Base-by-base conservation (phyloP, 2,329 filamentous ascomycete species). In the Neospermospora avenae region DNA sequence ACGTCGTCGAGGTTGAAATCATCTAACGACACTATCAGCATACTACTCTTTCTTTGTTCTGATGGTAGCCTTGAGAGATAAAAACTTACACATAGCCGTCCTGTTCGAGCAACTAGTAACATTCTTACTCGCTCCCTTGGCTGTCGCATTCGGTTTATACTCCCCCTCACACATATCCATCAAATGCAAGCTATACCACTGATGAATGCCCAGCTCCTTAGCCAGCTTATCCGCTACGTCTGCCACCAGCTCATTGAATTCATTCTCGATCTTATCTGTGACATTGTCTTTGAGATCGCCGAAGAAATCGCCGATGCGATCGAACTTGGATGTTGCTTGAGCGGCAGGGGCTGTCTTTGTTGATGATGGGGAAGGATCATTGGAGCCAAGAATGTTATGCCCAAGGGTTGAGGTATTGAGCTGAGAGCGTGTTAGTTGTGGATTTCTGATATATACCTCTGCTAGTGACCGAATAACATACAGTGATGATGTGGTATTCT, bases 111-210 rank as follows among this genome's bases (percentile, higher is more conserved):
- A 88, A 20, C 70, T 66, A 1, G 78, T 84, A 16, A 84, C 76
- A 67, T 84, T 84, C 62, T 78, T 76, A 39, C 70, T 67, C 51
- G 81, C 79, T 13, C 76, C 71, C 7, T 69, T 69, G 2, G 70
- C 65, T 3, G 73, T 73, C 0, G 70, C 66, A 57, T 72, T 73
- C 13, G 73, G 70, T 10, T 64, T 62, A 53, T 75, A 76, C 28
- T 65, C 71, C 20, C 79, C 78, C 62, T 79, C 77, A 74, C 85
- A 88, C 74, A 82, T 83, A 70, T 82, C 78, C 73, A 86, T 79
- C 58, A 87, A 68, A 70, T 88, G 83, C 16, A 81, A 76, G 20
- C 78, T 80, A 74, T 87, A 87, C 73, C 83, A 88, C 71, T 86
- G 80, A 42, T 82, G 76, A 37, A 86, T 75, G 39, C 82, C 81